These are phyloP conservation scores for Phytophthora podocarpi DNA, from an alignment of 352 stramenopile species.

Conservation along the genomic window DNA sequence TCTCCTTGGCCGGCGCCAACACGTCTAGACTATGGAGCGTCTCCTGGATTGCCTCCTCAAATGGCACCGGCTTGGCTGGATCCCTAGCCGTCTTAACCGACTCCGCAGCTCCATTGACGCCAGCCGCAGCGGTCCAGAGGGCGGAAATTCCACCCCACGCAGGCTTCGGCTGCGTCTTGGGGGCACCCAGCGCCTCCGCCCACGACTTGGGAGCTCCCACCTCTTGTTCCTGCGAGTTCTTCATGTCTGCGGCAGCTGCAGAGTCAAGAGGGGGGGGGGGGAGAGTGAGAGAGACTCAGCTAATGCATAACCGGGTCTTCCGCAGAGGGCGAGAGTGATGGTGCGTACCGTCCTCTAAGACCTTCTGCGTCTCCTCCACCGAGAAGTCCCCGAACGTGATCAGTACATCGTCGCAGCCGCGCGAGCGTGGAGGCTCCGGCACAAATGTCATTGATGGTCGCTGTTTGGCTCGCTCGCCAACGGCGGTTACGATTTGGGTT, in stretches of 20 bases:
- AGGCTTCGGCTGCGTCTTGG: conserved; percentile 30
- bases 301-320: conserved; percentile 1
- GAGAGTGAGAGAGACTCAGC: background rate
- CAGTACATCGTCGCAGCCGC: conserved; percentile 22
- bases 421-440: background rate
- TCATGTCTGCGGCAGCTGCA: conserved; percentile 26
- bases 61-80: conserved; percentile 34
- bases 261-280: background rate
- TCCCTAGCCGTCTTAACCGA: background rate
- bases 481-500: too few relatives aligned
- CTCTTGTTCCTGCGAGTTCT: conserved; percentile 5
- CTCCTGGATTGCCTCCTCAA: conserved; percentile 74
- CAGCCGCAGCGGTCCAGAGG: conserved; percentile 19
- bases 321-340: background rate
- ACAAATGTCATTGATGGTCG: conserved; percentile 12
- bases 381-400: conserved; percentile 88
- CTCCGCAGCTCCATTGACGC: background rate
- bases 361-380: conserved; percentile 60
- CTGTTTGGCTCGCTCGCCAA: conserved; percentile 3
- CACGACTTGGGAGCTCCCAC: conserved; percentile 54
- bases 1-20: conserved; percentile 67
- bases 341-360: conserved; percentile 48
- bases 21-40: conserved; percentile 62
- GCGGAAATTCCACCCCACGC: conserved; percentile 35
- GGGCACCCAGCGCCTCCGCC: conserved; percentile 57